Percentiles rank a stretch among this genome's conserved stretches.
Evolutionary conservation across 208 protist species (phyloP).

Genomic region (Crithidia sp.): DNA sequence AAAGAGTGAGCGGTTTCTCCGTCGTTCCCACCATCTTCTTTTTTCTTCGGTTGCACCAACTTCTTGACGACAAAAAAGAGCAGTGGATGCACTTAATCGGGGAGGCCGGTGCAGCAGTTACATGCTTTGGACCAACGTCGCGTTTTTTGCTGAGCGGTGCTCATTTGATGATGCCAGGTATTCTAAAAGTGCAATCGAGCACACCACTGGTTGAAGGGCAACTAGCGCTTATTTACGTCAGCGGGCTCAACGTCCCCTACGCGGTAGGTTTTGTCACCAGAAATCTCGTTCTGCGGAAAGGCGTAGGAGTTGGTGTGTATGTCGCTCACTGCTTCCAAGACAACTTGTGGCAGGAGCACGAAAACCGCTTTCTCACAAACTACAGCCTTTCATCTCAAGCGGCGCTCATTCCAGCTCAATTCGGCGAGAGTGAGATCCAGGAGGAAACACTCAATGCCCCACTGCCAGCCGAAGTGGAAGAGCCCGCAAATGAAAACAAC

Average conservation of each 20-base stretch:
- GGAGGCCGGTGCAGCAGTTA: conserved; percentile 31
- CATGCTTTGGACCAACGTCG: conserved; percentile 65
- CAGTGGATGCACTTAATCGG: conserved; percentile 23
- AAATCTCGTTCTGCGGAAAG: conserved; percentile 23
- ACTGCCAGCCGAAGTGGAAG: not conserved
- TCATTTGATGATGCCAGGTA: conserved; percentile 86
- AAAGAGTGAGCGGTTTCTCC: not conserved
- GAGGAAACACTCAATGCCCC: not conserved
- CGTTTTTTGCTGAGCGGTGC: conserved; percentile 70
- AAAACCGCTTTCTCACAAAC: conserved; percentile 41
- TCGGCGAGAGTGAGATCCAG: conserved; percentile 33
- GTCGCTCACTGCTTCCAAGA: conserved; percentile 68
- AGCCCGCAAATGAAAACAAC: not conserved
- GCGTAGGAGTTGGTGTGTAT: conserved; percentile 60
- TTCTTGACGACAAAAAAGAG: conserved; percentile 27
- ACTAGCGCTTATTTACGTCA: conserved; percentile 45
- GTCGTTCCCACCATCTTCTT: conserved; percentile 75
- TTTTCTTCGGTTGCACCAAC: conserved; percentile 44
- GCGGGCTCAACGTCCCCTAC: conserved; percentile 53
- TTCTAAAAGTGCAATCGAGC: conserved; percentile 28
- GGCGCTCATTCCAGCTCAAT: conserved; percentile 25
- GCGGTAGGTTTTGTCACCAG: conserved; percentile 67
- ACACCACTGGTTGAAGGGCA: conserved; percentile 10
- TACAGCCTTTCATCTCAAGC: conserved; percentile 23
- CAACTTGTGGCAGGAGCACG: conserved; percentile 63